phyloP scores from a whole-genome alignment of 495 filamentous ascomycete genomes.

The Tuber indicum region DNA sequence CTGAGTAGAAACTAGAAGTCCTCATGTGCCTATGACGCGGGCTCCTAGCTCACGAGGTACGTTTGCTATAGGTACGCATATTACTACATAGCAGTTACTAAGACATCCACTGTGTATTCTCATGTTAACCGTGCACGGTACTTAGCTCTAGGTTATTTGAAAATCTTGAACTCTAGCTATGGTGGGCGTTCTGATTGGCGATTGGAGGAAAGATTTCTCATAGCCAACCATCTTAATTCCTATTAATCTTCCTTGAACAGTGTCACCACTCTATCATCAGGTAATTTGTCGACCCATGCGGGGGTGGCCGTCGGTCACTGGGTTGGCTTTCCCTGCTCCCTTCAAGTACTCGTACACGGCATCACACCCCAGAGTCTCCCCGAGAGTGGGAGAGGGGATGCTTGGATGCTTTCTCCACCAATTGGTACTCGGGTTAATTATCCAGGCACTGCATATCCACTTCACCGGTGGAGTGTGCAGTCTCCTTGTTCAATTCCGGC shows the following conservation, averaged over 20 bases:
- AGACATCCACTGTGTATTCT: background rate
- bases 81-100: background rate
- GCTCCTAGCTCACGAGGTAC: background rate
- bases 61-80: background rate
- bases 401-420: background rate
- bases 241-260: background rate
- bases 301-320: background rate
- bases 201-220: background rate
- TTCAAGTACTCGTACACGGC: background rate
- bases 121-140: background rate
- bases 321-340: background rate
- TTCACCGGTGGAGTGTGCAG: background rate
- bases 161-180: background rate
- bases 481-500: background rate
- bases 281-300: background rate
- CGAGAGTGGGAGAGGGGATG: background rate
- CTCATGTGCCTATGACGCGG: background rate
- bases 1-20: background rate
- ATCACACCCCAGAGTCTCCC: background rate
- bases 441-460: background rate
- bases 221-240: background rate
- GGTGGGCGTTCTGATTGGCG: background rate
- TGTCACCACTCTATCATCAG: background rate
- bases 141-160: background rate
- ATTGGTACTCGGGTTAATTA: background rate